Percentiles rank a stretch among this genome's conserved stretches.
These are phyloP conservation scores for Tetratostichococcus sp. DNA, from an alignment of 139 green algal genomes.

Conservation along the genomic window DNA sequence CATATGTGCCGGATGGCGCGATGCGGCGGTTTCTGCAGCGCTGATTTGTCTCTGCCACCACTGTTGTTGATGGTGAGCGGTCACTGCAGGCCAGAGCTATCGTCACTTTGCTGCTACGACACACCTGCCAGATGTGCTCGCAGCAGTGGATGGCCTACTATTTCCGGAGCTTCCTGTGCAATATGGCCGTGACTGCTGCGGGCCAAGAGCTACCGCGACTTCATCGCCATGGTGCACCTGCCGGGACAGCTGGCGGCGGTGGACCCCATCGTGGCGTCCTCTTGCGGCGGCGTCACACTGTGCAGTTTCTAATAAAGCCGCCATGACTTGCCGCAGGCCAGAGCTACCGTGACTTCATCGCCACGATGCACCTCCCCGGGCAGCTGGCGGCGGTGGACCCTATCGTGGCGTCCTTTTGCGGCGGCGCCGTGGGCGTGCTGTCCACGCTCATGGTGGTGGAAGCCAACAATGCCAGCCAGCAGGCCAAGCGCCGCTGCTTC, in stretches of 20 bases:
- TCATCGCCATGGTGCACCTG: slow-evolving; percentile 85
- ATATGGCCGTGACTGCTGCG: too few relatives aligned
- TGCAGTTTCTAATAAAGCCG: not conserved
- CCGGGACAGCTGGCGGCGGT: slow-evolving; percentile 71
- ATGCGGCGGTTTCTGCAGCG: too few relatives aligned
- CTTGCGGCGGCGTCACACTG: not conserved
- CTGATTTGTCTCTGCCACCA: too few relatives aligned
- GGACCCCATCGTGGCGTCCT: not conserved
- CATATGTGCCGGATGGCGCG: too few relatives aligned
- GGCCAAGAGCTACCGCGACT: slow-evolving; percentile 86
- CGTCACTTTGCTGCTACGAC: too few relatives aligned
- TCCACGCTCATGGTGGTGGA: slow-evolving; percentile 94
- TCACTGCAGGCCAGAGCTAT: too few relatives aligned
- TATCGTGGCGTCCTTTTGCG: slow-evolving; percentile 97
- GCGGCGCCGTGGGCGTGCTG: slow-evolving; percentile 91
- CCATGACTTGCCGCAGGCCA: slow-evolving; percentile 54
- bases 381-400: slow-evolving; percentile 93
- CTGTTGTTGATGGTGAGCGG: too few relatives aligned
- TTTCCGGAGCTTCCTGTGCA: too few relatives aligned
- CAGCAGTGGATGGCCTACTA: too few relatives aligned
- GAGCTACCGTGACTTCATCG: slow-evolving; percentile 92
- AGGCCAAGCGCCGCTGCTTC: slow-evolving; percentile 65
- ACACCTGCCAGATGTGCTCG: too few relatives aligned
- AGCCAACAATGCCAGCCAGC: slow-evolving; percentile 86
- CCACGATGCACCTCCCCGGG: slow-evolving; percentile 76